phyloP scores from a whole-genome alignment of 495 filamentous ascomycete genomes.

The Chaetomium fimeti region DNA sequence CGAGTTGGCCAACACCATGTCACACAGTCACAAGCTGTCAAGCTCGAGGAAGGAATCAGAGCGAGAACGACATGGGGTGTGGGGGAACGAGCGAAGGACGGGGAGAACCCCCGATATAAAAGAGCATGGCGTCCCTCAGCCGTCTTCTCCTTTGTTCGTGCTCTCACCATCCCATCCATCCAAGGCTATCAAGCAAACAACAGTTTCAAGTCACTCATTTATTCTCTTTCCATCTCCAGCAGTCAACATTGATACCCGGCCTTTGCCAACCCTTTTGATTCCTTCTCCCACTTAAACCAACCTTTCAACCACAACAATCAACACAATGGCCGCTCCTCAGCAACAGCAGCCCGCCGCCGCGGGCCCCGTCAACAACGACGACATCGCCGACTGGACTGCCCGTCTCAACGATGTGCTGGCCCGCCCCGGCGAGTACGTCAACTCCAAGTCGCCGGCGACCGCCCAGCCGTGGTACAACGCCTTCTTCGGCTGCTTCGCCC shows the following conservation, averaged over 20 bases:
- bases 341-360: slow-evolving; percentile 10
- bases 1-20: not conserved
- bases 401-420: slow-evolving; percentile 37
- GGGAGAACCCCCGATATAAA: not conserved
- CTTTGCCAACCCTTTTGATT: not conserved
- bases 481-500: slow-evolving; percentile 43
- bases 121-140: not conserved
- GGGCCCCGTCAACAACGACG: slow-evolving; percentile 32
- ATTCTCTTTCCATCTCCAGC: not conserved
- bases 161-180: not conserved
- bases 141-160: not conserved
- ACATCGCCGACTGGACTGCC: slow-evolving; percentile 38
- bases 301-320: not conserved
- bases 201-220: slow-evolving; percentile 13
- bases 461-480: slow-evolving; percentile 32
- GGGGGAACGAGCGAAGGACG: not conserved
- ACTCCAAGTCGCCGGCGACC: slow-evolving; percentile 34
- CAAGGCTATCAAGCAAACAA: not conserved
- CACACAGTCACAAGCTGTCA: not conserved
- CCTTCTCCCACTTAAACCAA: not conserved
- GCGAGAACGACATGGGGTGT: not conserved
- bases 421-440: slow-evolving; percentile 33
- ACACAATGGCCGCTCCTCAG: slow-evolving; percentile 17
- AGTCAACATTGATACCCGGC: slow-evolving; percentile 11
- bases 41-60: not conserved